Evolutionary conservation across 805 yeast species (phyloP), one percentile per base, ranked within the genome.

Genomic region (Schwanniomyces vanrijiae): DNA sequence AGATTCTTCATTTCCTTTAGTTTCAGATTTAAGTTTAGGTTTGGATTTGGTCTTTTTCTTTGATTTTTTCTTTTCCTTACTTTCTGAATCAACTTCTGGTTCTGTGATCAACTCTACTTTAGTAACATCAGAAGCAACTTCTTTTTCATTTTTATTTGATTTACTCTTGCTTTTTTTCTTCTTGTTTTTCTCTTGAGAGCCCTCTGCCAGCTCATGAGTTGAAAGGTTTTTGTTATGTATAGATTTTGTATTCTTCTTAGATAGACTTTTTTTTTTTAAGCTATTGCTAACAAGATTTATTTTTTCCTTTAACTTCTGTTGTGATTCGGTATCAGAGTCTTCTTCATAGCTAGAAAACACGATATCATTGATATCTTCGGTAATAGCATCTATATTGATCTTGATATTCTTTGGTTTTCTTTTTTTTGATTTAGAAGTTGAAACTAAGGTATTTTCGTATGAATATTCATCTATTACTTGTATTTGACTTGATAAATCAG

Each of bases 291-390:
- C 25, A 19, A 11, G 34, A 28, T 19, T 16, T 34, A 33, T 13
- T 14, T 20, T 16, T n/a, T 21, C 18, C 25, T 31, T 13, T 25
- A 29, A 3, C 13, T 13, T 13, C 14, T n/a, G 37, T 16, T 14
- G 38, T 24, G 9, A 21, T 31, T 31, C 35, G 4, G 20, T 31
- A 31, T 31, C 28, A n/a, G 42, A 25, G 18, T 40, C 52, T 10
- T 65, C 71, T 14, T 53, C 55, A 40, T 61, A 67, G 45, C 64
- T 55, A 37, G 66, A 61, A 43, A 66, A 57, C 2, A 54, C 43
- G 5, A 65, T 54, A 7, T 55, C 66, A 20, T 52, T 54, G 29
- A 67, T 55, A 50, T 65, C 71, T 20, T 52, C 51, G 13, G 65
- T 64, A 28, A 66, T 58, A 41, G 65, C 71, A 25, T 48, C 55